A percentile compares a stretch with the other conserved stretches of the same genome.
Evolutionary conservation across 2,329 filamentous ascomycete genomes (phyloP).

Genomic region (Fusarium sublunatum): DNA sequence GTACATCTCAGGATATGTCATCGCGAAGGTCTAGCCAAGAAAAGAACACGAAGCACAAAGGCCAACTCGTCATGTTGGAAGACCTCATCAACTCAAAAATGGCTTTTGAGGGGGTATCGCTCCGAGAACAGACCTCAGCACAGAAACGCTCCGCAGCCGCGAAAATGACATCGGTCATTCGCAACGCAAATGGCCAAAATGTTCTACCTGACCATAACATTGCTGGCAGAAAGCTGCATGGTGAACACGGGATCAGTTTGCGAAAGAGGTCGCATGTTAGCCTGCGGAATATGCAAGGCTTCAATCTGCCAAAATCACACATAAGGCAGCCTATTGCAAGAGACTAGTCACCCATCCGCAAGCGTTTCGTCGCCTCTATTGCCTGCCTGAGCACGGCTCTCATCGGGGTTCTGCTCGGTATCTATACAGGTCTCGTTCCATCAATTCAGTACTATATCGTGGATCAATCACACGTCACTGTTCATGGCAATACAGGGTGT

Average conservation of each 20-base stretch:
- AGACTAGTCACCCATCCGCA: constrained; percentile 75
- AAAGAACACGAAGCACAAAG: background rate
- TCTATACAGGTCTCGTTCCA: constrained; percentile 83
- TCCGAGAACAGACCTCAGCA: background rate
- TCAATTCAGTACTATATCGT: constrained; percentile 81
- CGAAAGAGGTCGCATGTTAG: constrained; percentile 66
- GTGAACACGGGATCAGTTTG: constrained; percentile 57
- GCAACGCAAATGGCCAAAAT: constrained; percentile 38
- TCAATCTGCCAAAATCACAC: constrained; percentile 65
- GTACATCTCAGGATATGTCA: constrained; percentile 19
- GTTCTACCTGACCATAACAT: constrained; percentile 43
- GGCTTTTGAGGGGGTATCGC: background rate
- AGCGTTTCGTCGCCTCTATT: constrained; percentile 74
- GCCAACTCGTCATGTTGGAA: background rate
- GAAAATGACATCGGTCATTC: constrained; percentile 14
- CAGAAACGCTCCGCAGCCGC: constrained; percentile 8
- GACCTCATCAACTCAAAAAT: constrained; percentile 9
- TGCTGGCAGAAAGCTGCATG: constrained; percentile 42
- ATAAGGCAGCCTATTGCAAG: constrained; percentile 74
- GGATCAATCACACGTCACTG: constrained; percentile 73
- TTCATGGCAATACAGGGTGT: constrained; percentile 79
- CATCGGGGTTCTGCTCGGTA: constrained; percentile 76
- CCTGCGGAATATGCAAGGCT: constrained; percentile 60
- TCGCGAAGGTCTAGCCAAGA: constrained; percentile 28
- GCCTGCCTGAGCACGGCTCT: constrained; percentile 79